Conservation (phyloP, 495 filamentous ascomycete genomes). For the Chaetomium fimeti region DNA sequence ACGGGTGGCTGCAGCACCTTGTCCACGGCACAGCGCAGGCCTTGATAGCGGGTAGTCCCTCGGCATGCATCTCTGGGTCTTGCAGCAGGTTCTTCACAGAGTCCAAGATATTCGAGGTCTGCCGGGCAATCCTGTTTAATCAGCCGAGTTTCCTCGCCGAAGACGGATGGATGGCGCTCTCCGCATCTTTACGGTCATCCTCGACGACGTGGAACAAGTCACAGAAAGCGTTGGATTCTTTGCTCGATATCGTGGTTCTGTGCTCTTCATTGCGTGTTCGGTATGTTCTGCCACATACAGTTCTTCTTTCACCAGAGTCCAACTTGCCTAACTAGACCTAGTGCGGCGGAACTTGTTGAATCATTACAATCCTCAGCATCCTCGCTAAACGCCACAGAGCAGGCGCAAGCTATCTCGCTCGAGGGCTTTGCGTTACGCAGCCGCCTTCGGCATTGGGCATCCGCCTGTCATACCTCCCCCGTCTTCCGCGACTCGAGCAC, state of each 20-base stretch:
- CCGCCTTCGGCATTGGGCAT: not conserved
- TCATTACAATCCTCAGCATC: not conserved
- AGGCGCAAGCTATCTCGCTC: not conserved
- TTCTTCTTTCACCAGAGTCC: not conserved
- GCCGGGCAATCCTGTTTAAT: not conserved
- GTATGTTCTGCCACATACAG: not conserved
- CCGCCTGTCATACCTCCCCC: not conserved
- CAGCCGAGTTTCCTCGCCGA: conserved; percentile 2
- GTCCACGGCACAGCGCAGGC: conserved; percentile 6
- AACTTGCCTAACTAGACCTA: not conserved
- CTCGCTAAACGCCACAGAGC: not conserved
- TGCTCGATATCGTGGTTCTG: conserved; percentile 8
- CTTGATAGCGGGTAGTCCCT: not conserved
- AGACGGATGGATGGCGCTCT: conserved; percentile 3
- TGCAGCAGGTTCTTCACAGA: conserved; percentile 2
- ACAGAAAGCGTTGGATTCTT: not conserved
- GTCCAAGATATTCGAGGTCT: conserved; percentile 5
- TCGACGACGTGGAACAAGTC: not conserved
- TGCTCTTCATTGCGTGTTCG: conserved; percentile 5
- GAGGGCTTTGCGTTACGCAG: not conserved
- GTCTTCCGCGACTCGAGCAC: not conserved
- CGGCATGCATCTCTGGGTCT: not conserved
- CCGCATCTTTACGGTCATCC: not conserved
- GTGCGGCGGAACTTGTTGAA: not conserved
- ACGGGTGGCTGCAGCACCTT: conserved; percentile 3